Evolutionary conservation across 495 filamentous ascomycete genomes (phyloP).

Genomic region (Melanomma pulvis-pyrius): DNA sequence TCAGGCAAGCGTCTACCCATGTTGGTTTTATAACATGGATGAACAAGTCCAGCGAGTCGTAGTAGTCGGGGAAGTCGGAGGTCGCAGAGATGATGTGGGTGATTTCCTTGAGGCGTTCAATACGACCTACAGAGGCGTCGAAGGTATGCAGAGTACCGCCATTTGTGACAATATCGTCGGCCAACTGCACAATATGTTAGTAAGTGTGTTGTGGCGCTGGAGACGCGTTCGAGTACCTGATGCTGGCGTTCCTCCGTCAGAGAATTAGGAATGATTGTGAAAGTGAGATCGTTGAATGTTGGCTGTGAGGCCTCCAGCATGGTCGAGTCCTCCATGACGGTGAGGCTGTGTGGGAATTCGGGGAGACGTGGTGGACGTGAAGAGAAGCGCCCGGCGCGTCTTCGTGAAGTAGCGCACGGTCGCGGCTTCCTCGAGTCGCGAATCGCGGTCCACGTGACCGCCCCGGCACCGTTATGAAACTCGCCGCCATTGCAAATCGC

Average conservation of each 20-base stretch:
- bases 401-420: background rate
- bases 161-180: slow-evolving; percentile 9
- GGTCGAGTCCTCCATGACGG: slow-evolving; percentile 33
- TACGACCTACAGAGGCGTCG: slow-evolving; percentile 31
- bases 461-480: background rate
- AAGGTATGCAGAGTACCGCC: slow-evolving; percentile 23
- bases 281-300: slow-evolving; percentile 17
- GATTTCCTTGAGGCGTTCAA: slow-evolving; percentile 58
- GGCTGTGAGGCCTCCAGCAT: slow-evolving; percentile 28
- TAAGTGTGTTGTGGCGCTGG: background rate
- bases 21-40: slow-evolving; percentile 81
- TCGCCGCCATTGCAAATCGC: background rate
- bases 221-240: slow-evolving; percentile 27
- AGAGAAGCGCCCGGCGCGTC: background rate
- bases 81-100: slow-evolving; percentile 85
- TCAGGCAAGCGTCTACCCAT: slow-evolving; percentile 73
- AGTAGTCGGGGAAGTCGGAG: slow-evolving; percentile 85
- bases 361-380: background rate
- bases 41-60: slow-evolving; percentile 67
- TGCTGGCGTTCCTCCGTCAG: slow-evolving; percentile 5
- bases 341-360: background rate
- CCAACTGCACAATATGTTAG: slow-evolving; percentile 24
- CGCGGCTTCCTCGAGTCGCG: slow-evolving; percentile 13
- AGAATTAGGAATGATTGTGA: slow-evolving; percentile 29
- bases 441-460: slow-evolving; percentile 23